Percentiles rank a stretch among this genome's conserved stretches.
These are phyloP conservation scores for Arabis hirsuta DNA, from an alignment of 345 rosid genomes.

Conservation along the genomic window DNA sequence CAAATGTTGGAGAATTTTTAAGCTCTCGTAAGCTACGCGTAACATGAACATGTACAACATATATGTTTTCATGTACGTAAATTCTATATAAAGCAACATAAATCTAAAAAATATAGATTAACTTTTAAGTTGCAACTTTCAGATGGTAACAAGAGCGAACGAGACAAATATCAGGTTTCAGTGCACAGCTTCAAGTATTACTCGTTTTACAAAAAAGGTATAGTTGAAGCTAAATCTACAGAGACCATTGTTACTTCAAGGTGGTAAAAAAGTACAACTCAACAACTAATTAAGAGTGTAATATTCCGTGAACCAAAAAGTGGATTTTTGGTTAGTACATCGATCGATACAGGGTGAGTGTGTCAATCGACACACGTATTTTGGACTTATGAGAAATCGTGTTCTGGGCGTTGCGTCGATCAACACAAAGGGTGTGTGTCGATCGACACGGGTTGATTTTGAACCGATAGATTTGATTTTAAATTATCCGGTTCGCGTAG, in stretches of 20 bases:
- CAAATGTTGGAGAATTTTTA: background rate
- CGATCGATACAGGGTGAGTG: too few species aligned
- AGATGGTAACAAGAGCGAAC: slow-evolving; percentile 36
- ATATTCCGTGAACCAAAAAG: too few species aligned
- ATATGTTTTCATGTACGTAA: background rate
- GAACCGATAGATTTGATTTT: too few species aligned
- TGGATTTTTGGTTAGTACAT: too few species aligned
- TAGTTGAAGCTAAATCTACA: background rate
- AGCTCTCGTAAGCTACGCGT: slow-evolving; percentile 3
- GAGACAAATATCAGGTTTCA: slow-evolving; percentile 41
- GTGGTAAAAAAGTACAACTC: background rate
- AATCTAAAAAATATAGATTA: slow-evolving; percentile 16
- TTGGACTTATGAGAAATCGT: too few species aligned
- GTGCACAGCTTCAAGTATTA: slow-evolving; percentile 27
- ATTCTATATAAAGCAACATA: slow-evolving; percentile 14
- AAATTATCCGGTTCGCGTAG: too few species aligned
- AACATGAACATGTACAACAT: background rate
- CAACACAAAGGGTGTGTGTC: too few species aligned
- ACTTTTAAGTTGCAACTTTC: slow-evolving; percentile 35
- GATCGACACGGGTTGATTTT: too few species aligned
- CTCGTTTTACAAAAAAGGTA: slow-evolving; percentile 1
- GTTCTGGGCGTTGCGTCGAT: too few species aligned
- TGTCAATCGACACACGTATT: too few species aligned
- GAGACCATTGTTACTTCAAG: background rate
- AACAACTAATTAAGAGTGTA: background rate